phyloP scores from a whole-genome alignment of 164 flowering plant genomes.

The Cinnamomum micranthum region DNA sequence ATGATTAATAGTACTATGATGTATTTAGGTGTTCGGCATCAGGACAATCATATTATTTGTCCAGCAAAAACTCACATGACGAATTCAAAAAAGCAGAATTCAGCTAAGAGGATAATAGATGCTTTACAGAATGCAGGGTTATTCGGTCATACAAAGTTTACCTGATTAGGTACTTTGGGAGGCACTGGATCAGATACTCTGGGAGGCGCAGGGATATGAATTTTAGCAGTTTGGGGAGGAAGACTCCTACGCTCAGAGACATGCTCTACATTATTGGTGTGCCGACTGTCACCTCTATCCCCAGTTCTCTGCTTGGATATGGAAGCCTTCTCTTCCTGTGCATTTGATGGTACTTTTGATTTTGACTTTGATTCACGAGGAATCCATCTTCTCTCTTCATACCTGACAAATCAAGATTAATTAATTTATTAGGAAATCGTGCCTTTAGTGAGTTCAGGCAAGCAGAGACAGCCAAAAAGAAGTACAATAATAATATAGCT shows the following conservation, averaged over 20 bases:
- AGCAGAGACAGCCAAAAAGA: not conserved
- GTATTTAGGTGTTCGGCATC: not conserved
- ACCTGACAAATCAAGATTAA: conserved; percentile 32
- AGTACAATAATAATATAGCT: not conserved
- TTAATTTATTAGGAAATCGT: not conserved
- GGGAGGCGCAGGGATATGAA: conserved; percentile 42
- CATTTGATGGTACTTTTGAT: conserved; percentile 48
- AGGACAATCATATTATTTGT: not conserved
- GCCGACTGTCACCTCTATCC: conserved; percentile 36
- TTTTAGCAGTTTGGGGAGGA: conserved; percentile 28
- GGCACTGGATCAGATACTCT: conserved; percentile 54
- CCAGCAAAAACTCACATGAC: not conserved
- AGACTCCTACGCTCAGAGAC: conserved; percentile 45
- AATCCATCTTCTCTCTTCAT: conserved; percentile 97
- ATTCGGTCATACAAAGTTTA: conserved; percentile 19
- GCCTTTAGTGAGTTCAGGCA: not conserved
- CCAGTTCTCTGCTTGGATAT: conserved; percentile 39
- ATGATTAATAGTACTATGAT: not conserved
- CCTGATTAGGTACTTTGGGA: conserved; percentile 65
- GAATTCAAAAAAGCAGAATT: not conserved
- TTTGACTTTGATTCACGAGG: conserved; percentile 55
- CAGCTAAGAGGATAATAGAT: not conserved
- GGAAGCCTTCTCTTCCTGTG: conserved; percentile 43
- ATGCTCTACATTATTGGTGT: conserved; percentile 32
- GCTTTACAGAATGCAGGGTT: not conserved